Evolutionary conservation across 345 rosid genomes (phyloP).

Genomic region (Anastatica hierochuntica): DNA sequence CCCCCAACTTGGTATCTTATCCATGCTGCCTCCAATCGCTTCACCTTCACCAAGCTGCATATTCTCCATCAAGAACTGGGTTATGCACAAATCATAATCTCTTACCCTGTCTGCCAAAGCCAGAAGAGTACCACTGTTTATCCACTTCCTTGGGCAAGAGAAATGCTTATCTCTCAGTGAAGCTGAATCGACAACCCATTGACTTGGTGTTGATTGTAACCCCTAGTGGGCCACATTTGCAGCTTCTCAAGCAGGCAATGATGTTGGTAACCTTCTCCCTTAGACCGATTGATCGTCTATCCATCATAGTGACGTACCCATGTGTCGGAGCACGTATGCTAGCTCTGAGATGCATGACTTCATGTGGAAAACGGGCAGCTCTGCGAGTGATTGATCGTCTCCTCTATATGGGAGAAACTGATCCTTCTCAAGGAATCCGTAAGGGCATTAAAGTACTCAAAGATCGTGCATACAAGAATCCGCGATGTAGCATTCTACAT

Average conservation of each 20-base stretch:
- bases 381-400: slow-evolving; percentile 75
- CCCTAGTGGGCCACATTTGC: slow-evolving; percentile 69
- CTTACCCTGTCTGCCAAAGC: too few species aligned
- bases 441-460: slow-evolving; percentile 69
- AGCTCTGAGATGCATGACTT: slow-evolving; percentile 80
- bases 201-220: slow-evolving; percentile 72
- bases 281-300: slow-evolving; percentile 59
- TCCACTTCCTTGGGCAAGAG: too few species aligned
- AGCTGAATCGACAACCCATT: slow-evolving; percentile 43
- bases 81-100: too few species aligned
- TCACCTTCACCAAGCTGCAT: slow-evolving; percentile 25
- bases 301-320: slow-evolving; percentile 71
- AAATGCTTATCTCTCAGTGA: slow-evolving; percentile 56
- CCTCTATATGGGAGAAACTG: slow-evolving; percentile 68
- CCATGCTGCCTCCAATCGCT: slow-evolving; percentile 21
- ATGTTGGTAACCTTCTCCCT: slow-evolving; percentile 68
- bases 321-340: slow-evolving; percentile 69
- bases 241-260: slow-evolving; percentile 79
- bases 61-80: slow-evolving; percentile 27
- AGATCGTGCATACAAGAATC: slow-evolving; percentile 76
- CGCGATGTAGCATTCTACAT: slow-evolving; percentile 51
- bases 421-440: slow-evolving; percentile 64
- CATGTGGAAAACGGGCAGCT: slow-evolving; percentile 64
- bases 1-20: slow-evolving; percentile 29
- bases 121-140: too few species aligned